phyloP scores from a whole-genome alignment of 192 early-diverging fungal genomes.

The Geranomyces variabilis region DNA sequence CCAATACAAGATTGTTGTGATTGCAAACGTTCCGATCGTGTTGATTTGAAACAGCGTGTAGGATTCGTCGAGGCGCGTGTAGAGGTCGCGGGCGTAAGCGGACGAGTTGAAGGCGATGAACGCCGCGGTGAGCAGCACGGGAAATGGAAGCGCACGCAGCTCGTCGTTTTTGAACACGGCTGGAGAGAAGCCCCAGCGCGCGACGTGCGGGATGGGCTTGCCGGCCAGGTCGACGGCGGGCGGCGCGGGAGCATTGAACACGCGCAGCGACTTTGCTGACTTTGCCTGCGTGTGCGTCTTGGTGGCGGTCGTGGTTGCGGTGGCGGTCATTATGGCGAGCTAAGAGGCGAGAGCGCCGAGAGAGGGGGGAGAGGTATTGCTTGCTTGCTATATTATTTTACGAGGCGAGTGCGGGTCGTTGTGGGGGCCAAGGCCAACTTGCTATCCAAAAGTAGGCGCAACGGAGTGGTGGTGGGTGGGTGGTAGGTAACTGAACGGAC shows the following conservation, averaged over 20 bases:
- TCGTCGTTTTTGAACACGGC: neutral
- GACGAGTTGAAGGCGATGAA: constrained; percentile 7
- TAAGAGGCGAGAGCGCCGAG: no score
- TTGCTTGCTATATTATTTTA: no score
- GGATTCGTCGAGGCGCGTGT: neutral
- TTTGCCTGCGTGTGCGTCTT: neutral
- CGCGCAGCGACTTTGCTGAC: neutral
- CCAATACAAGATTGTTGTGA: neutral
- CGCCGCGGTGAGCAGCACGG: neutral
- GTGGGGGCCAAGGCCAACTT: no score
- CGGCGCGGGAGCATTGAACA: neutral
- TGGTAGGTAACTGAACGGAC: no score
- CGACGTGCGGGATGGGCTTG: neutral
- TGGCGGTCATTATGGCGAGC: neutral
- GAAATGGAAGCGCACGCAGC: neutral
- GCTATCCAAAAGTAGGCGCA: no score
- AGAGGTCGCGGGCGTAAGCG: neutral
- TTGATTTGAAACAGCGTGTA: constrained; percentile 2
- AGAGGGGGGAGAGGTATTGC: no score
- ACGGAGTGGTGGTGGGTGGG: no score
- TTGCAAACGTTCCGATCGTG: neutral
- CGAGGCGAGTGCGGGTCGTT: no score
- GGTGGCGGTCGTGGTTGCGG: neutral
- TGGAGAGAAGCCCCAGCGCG: neutral
- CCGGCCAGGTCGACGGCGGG: neutral